Conservation (phyloP, 176 grass and related monocot genomes). For the Microstegium vimineum region DNA sequence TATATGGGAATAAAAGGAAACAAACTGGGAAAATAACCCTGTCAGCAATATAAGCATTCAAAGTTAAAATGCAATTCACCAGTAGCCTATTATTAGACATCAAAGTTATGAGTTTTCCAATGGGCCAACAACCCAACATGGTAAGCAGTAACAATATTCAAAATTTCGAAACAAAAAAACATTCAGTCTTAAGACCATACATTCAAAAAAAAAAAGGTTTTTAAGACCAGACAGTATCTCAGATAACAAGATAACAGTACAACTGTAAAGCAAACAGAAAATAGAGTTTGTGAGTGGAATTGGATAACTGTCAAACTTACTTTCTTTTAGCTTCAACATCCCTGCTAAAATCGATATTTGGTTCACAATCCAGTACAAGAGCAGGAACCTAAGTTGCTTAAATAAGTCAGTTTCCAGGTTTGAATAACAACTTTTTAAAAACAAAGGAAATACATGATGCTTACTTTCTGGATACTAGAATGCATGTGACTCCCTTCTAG, state of each 20-base stretch:
- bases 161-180: neutral
- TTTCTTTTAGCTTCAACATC: constrained; percentile 43
- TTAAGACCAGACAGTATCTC: neutral
- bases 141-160: neutral
- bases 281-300: neutral
- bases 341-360: constrained; percentile 41
- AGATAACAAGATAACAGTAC: neutral
- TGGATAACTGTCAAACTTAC: constrained; percentile 1
- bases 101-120: neutral
- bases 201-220: no score
- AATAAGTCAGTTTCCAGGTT: neutral
- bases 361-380: constrained; percentile 48
- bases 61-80: neutral
- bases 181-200: no score
- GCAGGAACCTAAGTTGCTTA: constrained; percentile 35
- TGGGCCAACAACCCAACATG: neutral
- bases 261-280: neutral
- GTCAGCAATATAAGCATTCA: neutral
- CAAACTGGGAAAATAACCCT: neutral
- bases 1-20: neutral
- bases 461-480: constrained; percentile 66
- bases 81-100: neutral
- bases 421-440: neutral
- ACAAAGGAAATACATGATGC: neutral
- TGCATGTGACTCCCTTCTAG: constrained; percentile 61